These are phyloP conservation scores for Nakazawaea holstii DNA, from an alignment of 805 yeast genomes.

Conservation along the genomic window DNA sequence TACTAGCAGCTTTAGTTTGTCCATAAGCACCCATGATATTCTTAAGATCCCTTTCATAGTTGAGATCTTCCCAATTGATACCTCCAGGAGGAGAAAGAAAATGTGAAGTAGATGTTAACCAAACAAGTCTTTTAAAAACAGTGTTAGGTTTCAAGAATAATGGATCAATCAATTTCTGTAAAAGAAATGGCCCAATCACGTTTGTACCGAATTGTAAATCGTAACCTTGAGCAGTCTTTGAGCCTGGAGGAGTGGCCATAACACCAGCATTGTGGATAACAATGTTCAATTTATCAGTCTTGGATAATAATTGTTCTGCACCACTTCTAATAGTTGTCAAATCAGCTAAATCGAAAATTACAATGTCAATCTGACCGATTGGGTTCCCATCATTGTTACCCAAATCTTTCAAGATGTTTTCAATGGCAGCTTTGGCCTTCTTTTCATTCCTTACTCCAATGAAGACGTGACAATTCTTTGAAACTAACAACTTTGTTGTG, in stretches of 20 bases:
- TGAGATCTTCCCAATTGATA: constrained; percentile 1
- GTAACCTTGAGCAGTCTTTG: constrained; percentile 36
- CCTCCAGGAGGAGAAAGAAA: constrained; percentile 18
- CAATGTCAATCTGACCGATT: constrained; percentile 16
- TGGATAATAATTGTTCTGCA: constrained; percentile 20
- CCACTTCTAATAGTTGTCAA: constrained; percentile 35
- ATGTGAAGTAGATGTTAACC: constrained; percentile 38
- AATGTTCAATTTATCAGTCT: constrained; percentile 26
- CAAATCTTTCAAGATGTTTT: constrained; percentile 23
- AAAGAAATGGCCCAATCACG: constrained; percentile 39
- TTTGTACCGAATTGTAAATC: constrained; percentile 46
- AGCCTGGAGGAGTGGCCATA: constrained; percentile 30
- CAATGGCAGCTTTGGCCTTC: constrained; percentile 13
- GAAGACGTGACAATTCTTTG: no score
- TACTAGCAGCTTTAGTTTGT: constrained; percentile 32
- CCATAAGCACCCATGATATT: constrained; percentile 21
- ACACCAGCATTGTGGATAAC: constrained; percentile 42
- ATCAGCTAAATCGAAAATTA: constrained; percentile 34
- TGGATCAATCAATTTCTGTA: constrained; percentile 34
- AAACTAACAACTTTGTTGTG: no score
- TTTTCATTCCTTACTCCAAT: no score
- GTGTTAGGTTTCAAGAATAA: constrained; percentile 25
- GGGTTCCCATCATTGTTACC: constrained; percentile 8
- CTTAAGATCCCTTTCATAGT: background rate
- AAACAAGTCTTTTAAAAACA: constrained; percentile 30